Evolutionary conservation across 2,329 filamentous ascomycete genomes (phyloP).

Genomic region (Xylariaceae sp.): DNA sequence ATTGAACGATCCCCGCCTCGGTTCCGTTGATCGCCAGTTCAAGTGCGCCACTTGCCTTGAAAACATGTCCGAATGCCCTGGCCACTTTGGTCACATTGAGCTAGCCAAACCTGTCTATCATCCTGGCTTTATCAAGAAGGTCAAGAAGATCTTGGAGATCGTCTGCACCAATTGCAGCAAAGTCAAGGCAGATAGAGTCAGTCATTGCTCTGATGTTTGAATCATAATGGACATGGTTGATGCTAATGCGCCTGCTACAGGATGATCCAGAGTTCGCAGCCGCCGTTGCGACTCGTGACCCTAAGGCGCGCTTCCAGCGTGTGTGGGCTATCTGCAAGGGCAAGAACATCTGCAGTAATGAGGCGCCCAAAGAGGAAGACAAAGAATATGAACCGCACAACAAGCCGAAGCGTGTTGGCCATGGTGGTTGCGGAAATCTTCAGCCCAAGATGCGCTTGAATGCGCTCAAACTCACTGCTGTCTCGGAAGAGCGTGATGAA

Average conservation of each 20-base stretch:
- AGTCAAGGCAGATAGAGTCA: slow-evolving; percentile 95
- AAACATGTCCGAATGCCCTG: slow-evolving; percentile 91
- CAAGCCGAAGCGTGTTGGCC: slow-evolving; percentile 54
- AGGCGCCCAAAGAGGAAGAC: slow-evolving; percentile 64
- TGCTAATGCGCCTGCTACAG: slow-evolving; percentile 60
- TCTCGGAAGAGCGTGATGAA: slow-evolving; percentile 72
- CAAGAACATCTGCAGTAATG: slow-evolving; percentile 77
- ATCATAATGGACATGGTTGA: slow-evolving; percentile 45
- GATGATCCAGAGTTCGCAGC: slow-evolving; percentile 77
- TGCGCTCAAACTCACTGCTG: slow-evolving; percentile 73
- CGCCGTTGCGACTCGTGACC: slow-evolving; percentile 80
- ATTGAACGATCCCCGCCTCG: slow-evolving; percentile 91
- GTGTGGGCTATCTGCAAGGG: slow-evolving; percentile 92
- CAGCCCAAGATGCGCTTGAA: slow-evolving; percentile 86
- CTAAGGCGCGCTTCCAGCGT: slow-evolving; percentile 87
- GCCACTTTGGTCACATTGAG: slow-evolving; percentile 98
- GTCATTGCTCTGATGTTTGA: slow-evolving; percentile 60
- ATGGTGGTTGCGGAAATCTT: slow-evolving; percentile 89
- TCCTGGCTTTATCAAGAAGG: slow-evolving; percentile 92
- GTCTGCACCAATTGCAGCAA: slow-evolving; percentile 99
- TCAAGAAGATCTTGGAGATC: slow-evolving; percentile 98
- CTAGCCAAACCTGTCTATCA: slow-evolving; percentile 95
- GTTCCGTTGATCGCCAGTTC: slow-evolving; percentile 92
- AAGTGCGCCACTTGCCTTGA: slow-evolving; percentile 96
- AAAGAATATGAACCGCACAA: slow-evolving; percentile 58